A percentile compares a stretch with the other conserved stretches of the same genome.
Conservation (phyloP, 2,329 filamentous ascomycete species). For the Immersiporthe knoxdaviesiana region DNA sequence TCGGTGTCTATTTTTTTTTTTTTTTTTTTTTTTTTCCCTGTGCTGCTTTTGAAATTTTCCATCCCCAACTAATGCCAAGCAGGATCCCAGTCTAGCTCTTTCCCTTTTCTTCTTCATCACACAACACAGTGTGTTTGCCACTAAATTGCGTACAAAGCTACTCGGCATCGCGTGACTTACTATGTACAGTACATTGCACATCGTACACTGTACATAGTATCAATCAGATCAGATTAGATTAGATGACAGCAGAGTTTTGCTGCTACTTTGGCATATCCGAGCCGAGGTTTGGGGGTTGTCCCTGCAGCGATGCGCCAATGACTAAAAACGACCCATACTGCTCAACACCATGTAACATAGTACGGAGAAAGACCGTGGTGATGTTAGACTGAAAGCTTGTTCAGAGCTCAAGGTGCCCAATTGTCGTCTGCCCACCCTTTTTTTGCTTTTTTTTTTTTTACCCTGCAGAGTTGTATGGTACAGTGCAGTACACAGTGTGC, state of each 20-base stretch:
- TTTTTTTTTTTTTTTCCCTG: too few relatives aligned
- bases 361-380: neutral
- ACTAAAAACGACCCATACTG: neutral
- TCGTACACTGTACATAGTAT: neutral
- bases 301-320: neutral
- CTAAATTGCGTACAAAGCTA: neutral
- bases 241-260: neutral
- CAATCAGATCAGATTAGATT: conserved; percentile 26
- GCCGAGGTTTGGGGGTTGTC: neutral
- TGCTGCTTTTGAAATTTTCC: neutral
- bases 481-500: neutral
- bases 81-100: neutral
- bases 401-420: neutral
- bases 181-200: neutral
- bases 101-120: neutral
- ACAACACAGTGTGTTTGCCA: neutral
- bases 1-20: neutral
- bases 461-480: neutral
- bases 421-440: neutral
- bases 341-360: neutral
- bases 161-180: neutral
- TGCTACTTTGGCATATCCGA: neutral
- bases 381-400: neutral
- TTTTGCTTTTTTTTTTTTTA: too few relatives aligned
- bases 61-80: neutral